Conservation (phyloP, 148 eudicot species). For the Pharnaceum exiguum region DNA sequence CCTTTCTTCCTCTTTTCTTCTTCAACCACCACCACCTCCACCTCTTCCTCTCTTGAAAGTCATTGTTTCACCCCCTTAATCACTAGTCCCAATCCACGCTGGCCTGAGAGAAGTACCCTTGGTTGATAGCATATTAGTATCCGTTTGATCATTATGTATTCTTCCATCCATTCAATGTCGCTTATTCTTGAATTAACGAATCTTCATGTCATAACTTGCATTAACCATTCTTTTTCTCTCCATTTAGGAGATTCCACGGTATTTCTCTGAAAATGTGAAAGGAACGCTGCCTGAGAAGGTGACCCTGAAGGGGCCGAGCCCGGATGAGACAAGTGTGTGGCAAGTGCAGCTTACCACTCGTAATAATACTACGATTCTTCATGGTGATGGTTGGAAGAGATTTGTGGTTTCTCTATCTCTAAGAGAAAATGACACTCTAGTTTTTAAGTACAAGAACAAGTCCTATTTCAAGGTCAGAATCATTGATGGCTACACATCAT, state of each 20-base stretch:
- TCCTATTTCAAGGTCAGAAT: constrained; percentile 6
- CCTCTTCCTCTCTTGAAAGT: no score
- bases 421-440: constrained; percentile 2
- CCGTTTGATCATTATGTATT: no score
- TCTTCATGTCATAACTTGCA: no score
- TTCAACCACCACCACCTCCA: no score
- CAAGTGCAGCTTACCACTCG: constrained; percentile 1
- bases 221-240: no score
- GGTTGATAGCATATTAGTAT: no score
- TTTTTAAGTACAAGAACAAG: constrained; percentile 12
- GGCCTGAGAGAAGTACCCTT: no score
- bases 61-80: no score
- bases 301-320: constrained; percentile 8
- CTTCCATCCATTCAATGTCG: no score
- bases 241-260: constrained; percentile 8
- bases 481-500: neutral
- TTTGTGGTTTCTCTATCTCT: constrained; percentile 8
- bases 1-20: no score
- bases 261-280: constrained; percentile 11
- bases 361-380: neutral
- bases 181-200: no score
- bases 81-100: no score
- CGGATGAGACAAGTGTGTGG: constrained; percentile 2
- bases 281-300: constrained; percentile 11
- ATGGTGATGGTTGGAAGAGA: constrained; percentile 6